These are phyloP conservation scores for Penicillium crustosum DNA, from an alignment of 2,329 filamentous ascomycete genomes.

Conservation along the genomic window DNA sequence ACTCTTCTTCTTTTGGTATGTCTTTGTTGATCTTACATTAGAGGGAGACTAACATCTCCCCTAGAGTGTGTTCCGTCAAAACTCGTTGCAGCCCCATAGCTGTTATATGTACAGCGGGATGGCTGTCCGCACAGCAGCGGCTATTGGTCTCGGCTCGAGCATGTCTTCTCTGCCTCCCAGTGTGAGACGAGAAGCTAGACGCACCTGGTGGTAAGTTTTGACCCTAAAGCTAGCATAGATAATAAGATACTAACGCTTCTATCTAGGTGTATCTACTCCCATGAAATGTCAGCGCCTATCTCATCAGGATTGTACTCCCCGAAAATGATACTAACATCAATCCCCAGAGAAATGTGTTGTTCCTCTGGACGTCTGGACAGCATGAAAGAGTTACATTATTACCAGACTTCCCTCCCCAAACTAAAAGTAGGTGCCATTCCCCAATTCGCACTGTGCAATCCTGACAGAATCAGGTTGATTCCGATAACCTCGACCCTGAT, in stretches of 20 bases:
- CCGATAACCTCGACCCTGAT: slow-evolving; percentile 12
- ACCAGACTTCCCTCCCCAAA: slow-evolving; percentile 24
- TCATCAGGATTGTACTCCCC: neutral
- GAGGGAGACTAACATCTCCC: no score
- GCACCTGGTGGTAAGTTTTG: slow-evolving; percentile 28
- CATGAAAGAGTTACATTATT: slow-evolving; percentile 30
- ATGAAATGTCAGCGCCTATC: slow-evolving; percentile 19
- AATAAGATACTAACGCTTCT: no score
- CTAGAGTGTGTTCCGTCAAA: no score
- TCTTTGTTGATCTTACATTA: no score
- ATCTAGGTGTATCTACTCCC: slow-evolving; percentile 21
- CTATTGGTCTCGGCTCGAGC: no score
- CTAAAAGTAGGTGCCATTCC: slow-evolving; percentile 13
- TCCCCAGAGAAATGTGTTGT: slow-evolving; percentile 31
- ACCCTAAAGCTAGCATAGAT: no score
- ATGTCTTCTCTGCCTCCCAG: no score
- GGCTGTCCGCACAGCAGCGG: no score
- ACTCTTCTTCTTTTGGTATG: no score
- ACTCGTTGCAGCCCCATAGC: no score
- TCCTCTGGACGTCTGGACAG: slow-evolving; percentile 32
- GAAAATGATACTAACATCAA: neutral
- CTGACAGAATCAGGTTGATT: no score
- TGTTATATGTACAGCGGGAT: no score
- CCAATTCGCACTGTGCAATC: neutral
- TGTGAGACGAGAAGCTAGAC: slow-evolving; percentile 14